Base-by-base conservation (phyloP, 805 yeast genomes). In the Monosporozyma siamensis region DNA sequence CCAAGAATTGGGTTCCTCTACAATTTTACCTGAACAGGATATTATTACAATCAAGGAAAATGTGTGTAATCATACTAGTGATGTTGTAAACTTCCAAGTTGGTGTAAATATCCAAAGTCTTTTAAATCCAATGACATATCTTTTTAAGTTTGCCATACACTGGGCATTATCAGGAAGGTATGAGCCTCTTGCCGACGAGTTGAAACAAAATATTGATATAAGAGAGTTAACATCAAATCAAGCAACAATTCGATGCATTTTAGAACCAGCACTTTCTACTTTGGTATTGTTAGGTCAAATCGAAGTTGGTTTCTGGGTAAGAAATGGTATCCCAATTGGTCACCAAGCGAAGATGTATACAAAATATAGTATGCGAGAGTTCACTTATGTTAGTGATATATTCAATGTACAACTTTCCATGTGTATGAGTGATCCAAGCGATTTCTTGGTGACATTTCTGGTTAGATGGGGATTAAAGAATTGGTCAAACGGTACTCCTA, bases 261-360 rank as follows among this genome's bases (percentile, higher is more conserved):
- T 57, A 48, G 95, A 87, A 48, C 80, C 82, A 48, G 82, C 96
- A 0, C 59, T 92, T 17, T 70, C 94, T 44, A 81, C 89, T 0
- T 56, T 87, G 23, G 95, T 85, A 0, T 61, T 85, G 7, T 63
- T 86, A 49, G 77, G 95, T 0, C 97, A 92, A 54, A 83, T 90
- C 7, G 81, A 85, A 46, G 78, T 83, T 0, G 96, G 96, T 0
- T 74, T 82, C 44, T 90, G 97, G 97, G 96, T 90, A 0, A 74
- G 97, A 54, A 90, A 90, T 61, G 98, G 98, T 0, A 73, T 77
- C 45, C 81, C 89, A 32, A 78, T 87, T 4, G 71, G 82, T 32
- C 78, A 80, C 21, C 97, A 90, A 56, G 70, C 83, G 48, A 82
- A 79, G 50, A 78, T 88, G 44, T 90, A 90, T 58, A 74, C 82